Base-by-base conservation (phyloP, 768 basidiomycete genomes). In the Amanita muscaria region DNA sequence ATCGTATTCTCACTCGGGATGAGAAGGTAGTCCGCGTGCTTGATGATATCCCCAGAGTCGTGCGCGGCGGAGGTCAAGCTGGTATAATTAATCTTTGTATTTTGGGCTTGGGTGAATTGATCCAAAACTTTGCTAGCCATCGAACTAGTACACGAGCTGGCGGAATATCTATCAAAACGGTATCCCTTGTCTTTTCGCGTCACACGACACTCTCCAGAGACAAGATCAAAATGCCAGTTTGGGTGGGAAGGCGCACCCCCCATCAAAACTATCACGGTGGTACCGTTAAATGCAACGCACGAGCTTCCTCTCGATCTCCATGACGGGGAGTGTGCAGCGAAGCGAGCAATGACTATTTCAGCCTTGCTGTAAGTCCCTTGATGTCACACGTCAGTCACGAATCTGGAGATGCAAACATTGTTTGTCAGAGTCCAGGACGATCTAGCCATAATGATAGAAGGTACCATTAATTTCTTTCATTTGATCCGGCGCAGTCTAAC, bases 131-230 rank as follows among this genome's bases (percentile, higher is more conserved):
- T 16, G 47, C 40, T 39, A 83, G 83, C 80, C 5, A 64, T 76
- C 35, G 83, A 85, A 57, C 65, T 83, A 19, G 73, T 81, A 14
- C 76, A 84, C 48, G 82, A 85, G 54, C 60, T 85, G 30, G 69
- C 77, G 2, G 80, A 83, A 53, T 85, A 80, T 54, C 69, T 87
- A 41, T 69, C 72, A 16, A 65, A 69, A 40, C 72, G 82, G 35
- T 81, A 83, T 53, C 82, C 83, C 4, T 56, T 56, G 25, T 69
- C 75, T 7, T 85, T 80, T 56, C 54, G 59, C 5, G 68, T 80
- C 21, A 63, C 58, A 8, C 74, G 82, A 31, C 64, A 70, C 53
- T n/a, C 55, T 29, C 46, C 55, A 23, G 44, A 49, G 32, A 11
- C 14, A 37, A 41, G 18, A 35, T 11, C 42, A 25, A 33, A 21